Evolutionary conservation across 2,329 filamentous ascomycete species (phyloP), one percentile per base, ranked within the genome.

Genomic region (Aspergillus viridinutans): DNA sequence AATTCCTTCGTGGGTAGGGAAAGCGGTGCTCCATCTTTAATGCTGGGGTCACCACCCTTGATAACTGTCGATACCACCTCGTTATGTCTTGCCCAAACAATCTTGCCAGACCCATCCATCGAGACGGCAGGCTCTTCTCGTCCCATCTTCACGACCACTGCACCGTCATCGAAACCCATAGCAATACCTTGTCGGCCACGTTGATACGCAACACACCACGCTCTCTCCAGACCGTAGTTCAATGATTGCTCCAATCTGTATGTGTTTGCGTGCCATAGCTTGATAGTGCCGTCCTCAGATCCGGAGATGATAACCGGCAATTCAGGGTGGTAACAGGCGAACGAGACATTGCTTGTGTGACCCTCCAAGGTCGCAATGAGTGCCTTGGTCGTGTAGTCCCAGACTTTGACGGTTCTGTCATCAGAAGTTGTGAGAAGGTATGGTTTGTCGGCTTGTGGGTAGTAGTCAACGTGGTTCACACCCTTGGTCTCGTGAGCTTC

Each of bases 311-410:
- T 99, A 64, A 99, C 88, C 2, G 94, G 94, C 50, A 99, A 81
- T 76, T 97, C 93, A 2, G 94, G 94, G 76, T 99, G 94, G 73
- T 97, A 99, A 76, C 92, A 95, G 51, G 94, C 94, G 70, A 97
- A 99, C 2, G 92, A 97, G 50, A 99, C 94, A 70, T 99, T 99
- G 76, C 92, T 96, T 29, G 92, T 96, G 75, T 99, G 94, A 28
- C 94, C 94, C 75, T 99, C 94, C 50, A 99, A 83, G 2, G 93
- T 97, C 29, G 94, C 94, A 71, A 97, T 97, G 63, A 97, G 81
- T 12, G 92, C 94, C 78, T 99, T 99, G 50, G 92, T 97, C 12
- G 93, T 97, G 80, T 99, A 97, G 73, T 99, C 94, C 93, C 94
- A 99, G 55, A 99, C 86, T 81, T 97, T 97, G 67, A 97, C 91